phyloP scores from a whole-genome alignment of 495 filamentous ascomycete species.

The Penicillium desertorum region DNA sequence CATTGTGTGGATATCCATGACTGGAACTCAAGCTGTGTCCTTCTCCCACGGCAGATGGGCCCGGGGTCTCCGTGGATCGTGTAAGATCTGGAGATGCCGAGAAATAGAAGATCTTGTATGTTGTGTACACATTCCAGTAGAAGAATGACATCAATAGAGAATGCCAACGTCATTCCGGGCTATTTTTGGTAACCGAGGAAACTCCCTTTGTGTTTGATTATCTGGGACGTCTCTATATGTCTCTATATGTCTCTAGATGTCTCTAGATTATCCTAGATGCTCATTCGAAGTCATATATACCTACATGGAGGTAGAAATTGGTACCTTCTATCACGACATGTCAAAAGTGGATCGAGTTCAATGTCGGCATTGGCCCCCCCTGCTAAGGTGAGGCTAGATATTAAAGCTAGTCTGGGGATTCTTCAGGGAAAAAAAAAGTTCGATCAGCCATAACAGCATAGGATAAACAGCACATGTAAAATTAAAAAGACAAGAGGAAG shows the following conservation, averaged over 20 bases:
- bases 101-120: background rate
- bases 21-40: background rate
- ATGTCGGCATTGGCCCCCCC: conserved; percentile 14
- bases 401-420: conserved; percentile 14
- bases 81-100: background rate
- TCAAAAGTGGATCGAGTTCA: conserved; percentile 21
- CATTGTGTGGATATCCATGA: background rate
- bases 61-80: background rate
- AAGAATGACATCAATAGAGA: conserved; percentile 11
- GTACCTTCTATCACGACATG: conserved; percentile 5
- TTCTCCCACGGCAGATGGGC: background rate
- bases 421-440: conserved; percentile 4
- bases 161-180: conserved; percentile 25
- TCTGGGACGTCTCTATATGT: no score
- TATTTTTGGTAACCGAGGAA: conserved; percentile 4
- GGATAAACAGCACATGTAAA: background rate
- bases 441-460: background rate
- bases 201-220: background rate
- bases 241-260: no score
- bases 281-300: background rate
- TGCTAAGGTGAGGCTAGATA: conserved; percentile 13
- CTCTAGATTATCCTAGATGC: background rate
- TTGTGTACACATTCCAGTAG: conserved; percentile 1
- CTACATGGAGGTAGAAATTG: background rate
- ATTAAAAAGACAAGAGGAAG: background rate